Conservation (phyloP, 441 rosid species). For the Erodium trifolium region DNA sequence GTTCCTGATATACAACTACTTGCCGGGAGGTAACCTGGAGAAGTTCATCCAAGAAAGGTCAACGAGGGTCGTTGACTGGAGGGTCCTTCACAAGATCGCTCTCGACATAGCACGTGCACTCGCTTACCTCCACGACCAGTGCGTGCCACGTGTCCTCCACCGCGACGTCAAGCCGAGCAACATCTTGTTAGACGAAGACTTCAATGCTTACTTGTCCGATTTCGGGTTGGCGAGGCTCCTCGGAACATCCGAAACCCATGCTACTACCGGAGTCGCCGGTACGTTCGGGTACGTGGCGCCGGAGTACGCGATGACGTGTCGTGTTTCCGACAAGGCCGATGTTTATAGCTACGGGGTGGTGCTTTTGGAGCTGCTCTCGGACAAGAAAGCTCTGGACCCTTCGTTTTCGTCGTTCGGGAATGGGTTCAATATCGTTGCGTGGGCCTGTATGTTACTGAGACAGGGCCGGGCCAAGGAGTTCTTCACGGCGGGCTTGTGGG, state of each 20-base stretch:
- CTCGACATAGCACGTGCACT: constrained; percentile 72
- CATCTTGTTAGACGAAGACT: constrained; percentile 66
- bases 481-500: constrained; percentile 71
- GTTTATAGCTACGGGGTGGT: constrained; percentile 97
- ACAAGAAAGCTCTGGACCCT: constrained; percentile 74
- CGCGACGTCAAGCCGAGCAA: constrained; percentile 90
- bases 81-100: constrained; percentile 68
- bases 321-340: constrained; percentile 86
- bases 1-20: constrained; percentile 83
- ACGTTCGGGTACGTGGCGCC: constrained; percentile 31
- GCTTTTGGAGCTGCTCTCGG: constrained; percentile 73
- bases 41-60: constrained; percentile 79
- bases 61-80: constrained; percentile 48
- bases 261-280: constrained; percentile 87
- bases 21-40: constrained; percentile 78
- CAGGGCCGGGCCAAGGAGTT: constrained; percentile 75
- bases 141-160: constrained; percentile 79
- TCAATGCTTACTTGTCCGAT: constrained; percentile 69
- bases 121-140: constrained; percentile 70
- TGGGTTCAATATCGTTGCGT: constrained; percentile 77
- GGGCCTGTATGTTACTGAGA: constrained; percentile 70
- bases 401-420: constrained; percentile 75
- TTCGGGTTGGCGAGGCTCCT: constrained; percentile 77
- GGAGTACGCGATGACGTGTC: constrained; percentile 69
- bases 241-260: constrained; percentile 83